Evolutionary conservation across 148 eudicot species (phyloP).

Genomic region (Vaccinium vitisidaea): DNA sequence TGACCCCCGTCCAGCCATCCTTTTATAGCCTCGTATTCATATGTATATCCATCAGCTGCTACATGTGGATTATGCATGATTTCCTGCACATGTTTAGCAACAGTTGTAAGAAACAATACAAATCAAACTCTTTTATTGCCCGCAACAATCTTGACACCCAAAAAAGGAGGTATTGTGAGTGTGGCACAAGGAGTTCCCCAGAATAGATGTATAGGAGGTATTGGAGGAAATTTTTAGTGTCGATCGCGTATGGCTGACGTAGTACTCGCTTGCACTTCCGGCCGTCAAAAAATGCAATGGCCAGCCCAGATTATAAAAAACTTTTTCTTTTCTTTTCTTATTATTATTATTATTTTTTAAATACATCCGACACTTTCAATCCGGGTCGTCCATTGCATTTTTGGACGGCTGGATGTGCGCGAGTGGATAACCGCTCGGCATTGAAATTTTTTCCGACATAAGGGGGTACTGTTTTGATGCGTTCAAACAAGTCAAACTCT

Average conservation of each 20-base stretch:
- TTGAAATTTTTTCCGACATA: too few species aligned
- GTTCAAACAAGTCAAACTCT: too few species aligned
- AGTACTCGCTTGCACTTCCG: too few species aligned
- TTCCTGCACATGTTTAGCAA: slow-evolving; percentile 50
- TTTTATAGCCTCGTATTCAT: slow-evolving; percentile 79
- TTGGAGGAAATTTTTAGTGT: neutral
- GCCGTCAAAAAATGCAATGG: too few species aligned
- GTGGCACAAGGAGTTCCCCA: neutral
- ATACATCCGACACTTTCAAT: too few species aligned
- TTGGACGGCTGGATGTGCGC: too few species aligned
- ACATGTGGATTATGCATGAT: slow-evolving; percentile 85
- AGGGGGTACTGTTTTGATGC: too few species aligned
- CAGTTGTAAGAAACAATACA: neutral
- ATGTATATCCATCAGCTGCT: slow-evolving; percentile 89
- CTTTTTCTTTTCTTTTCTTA: too few species aligned
- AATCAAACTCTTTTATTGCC: neutral
- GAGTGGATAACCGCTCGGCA: too few species aligned
- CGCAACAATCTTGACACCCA: neutral
- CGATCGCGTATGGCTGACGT: too few species aligned
- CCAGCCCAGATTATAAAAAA: neutral
- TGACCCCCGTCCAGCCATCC: slow-evolving; percentile 88
- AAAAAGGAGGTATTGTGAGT: slow-evolving; percentile 7
- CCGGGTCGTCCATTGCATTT: too few species aligned
- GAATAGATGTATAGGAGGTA: neutral
- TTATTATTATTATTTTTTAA: too few species aligned